Conservation (phyloP, 768 basidiomycete species). For the Lactarius hatsudake region DNA sequence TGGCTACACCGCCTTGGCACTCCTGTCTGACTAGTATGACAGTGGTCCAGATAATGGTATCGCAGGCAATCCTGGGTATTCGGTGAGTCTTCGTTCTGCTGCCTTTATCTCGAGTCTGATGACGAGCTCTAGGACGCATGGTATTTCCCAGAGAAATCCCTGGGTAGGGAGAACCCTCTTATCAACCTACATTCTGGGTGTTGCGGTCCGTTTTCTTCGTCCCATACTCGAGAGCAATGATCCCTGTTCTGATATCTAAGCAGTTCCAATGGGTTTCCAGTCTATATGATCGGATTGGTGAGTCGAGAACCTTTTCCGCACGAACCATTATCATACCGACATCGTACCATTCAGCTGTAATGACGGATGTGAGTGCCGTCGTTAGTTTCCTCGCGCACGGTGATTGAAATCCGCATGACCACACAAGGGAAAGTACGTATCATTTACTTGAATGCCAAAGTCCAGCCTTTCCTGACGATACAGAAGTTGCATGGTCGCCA, state of each 20-base stretch:
- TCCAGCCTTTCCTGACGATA: not conserved
- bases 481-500: slow-evolving; percentile 48
- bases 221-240: too few relatives aligned
- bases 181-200: slow-evolving; percentile 40
- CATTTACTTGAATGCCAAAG: not conserved
- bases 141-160: slow-evolving; percentile 49
- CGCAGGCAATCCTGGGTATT: slow-evolving; percentile 61
- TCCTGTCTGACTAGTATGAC: not conserved
- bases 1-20: not conserved
- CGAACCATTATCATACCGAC: slow-evolving; percentile 9
- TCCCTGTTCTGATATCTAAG: not conserved
- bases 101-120: not conserved
- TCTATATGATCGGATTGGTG: slow-evolving; percentile 49
- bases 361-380: not conserved
- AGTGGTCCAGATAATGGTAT: slow-evolving; percentile 67
- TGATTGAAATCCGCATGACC: not conserved
- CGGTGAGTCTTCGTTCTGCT: slow-evolving; percentile 40
- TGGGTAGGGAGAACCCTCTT: slow-evolving; percentile 41
- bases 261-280: slow-evolving; percentile 59
- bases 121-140: slow-evolving; percentile 46
- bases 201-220: slow-evolving; percentile 39
- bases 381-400: not conserved
- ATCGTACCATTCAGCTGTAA: slow-evolving; percentile 20
- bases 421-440: slow-evolving; percentile 38
- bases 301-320: slow-evolving; percentile 28